Evolutionary conservation across 2,329 filamentous ascomycete genomes (phyloP).

Genomic region (Pseudocercospora fuligena): DNA sequence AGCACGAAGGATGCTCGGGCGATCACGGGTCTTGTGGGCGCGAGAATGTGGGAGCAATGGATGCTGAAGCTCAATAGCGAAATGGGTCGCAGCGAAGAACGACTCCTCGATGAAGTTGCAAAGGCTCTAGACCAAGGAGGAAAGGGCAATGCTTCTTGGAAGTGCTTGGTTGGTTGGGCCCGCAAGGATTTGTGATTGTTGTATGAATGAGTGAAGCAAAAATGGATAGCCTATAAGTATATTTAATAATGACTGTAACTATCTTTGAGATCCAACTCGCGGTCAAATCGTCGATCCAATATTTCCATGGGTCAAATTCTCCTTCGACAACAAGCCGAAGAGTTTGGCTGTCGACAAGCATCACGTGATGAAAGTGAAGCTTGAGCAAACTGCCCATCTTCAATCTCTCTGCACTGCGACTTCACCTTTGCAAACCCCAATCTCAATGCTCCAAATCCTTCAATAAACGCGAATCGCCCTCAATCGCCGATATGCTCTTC

Average conservation of each 20-base stretch:
- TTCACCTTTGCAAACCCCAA: not conserved
- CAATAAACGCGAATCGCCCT: not conserved
- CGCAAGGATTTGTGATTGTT: conserved; percentile 49
- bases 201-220: not conserved
- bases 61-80: conserved; percentile 85
- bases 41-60: conserved; percentile 97
- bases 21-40: conserved; percentile 80
- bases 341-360: not conserved
- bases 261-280: conserved; percentile 21
- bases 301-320: not conserved
- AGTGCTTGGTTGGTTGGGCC: conserved; percentile 64
- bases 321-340: not conserved
- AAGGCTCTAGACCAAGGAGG: conserved; percentile 65
- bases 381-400: not conserved
- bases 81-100: conserved; percentile 69
- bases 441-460: not conserved
- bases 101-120: conserved; percentile 60
- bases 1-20: conserved; percentile 43
- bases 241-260: conserved; percentile 22
- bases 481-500: conserved; percentile 27
- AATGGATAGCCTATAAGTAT: conserved; percentile 11
- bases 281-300: not conserved
- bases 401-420: not conserved
- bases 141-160: conserved; percentile 63
- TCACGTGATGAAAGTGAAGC: not conserved